Evolutionary conservation across 2,329 filamentous ascomycete genomes (phyloP).

Genomic region (Calonectria montana): DNA sequence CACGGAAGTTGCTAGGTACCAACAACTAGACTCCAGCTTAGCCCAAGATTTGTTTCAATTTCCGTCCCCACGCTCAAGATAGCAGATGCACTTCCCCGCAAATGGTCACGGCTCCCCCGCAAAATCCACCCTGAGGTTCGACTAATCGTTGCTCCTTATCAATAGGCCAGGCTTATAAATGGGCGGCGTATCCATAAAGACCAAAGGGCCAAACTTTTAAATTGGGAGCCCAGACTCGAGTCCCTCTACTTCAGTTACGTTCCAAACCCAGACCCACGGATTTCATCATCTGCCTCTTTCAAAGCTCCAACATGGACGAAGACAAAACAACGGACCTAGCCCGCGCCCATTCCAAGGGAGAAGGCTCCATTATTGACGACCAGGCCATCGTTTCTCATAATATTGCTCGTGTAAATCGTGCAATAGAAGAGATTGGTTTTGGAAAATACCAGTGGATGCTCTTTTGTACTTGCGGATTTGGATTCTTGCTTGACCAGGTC

Average conservation of each 20-base stretch:
- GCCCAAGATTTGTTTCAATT: neutral
- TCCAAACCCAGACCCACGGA: neutral
- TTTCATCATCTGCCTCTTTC: neutral
- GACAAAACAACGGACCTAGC: neutral
- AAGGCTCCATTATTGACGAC: neutral
- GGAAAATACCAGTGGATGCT: constrained; percentile 10
- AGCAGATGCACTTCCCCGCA: neutral
- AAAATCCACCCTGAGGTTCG: neutral
- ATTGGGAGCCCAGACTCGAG: neutral
- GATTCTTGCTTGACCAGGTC: constrained; percentile 13
- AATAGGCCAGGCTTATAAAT: neutral
- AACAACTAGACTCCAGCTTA: neutral
- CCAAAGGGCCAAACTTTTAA: neutral
- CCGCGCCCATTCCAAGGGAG: neutral
- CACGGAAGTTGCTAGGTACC: neutral
- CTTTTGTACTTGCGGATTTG: constrained; percentile 10
- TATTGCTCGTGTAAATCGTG: constrained; percentile 3
- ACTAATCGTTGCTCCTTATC: neutral
- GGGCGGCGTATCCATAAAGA: neutral
- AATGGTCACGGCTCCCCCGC: neutral
- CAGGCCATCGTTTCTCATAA: neutral
- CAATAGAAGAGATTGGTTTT: constrained; percentile 7
- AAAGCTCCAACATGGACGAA: neutral
- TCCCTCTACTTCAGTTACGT: neutral
- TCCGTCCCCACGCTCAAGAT: neutral